Base-by-base conservation (phyloP, 768 basidiomycete species). In the Tulasnella calospora region DNA sequence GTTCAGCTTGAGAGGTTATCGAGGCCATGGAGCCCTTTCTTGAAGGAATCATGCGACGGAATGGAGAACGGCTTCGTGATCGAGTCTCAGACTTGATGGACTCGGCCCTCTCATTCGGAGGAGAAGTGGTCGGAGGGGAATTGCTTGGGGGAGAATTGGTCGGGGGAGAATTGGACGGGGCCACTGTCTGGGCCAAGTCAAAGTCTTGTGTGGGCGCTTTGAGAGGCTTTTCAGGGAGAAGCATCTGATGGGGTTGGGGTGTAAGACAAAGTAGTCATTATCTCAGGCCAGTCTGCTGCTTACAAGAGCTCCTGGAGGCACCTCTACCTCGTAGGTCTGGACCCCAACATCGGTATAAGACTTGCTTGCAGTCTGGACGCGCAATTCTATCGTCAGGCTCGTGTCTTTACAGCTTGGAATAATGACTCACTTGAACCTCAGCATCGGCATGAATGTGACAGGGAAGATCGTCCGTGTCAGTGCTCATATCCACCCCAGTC, bases 381-480 rank as follows among this genome's bases (percentile, higher is more conserved):
- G n/a, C 23, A 12, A 12, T 71, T 4, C 9, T n/a, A 30, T 36
- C 23, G 67, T 71, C 71, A 71, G 71, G 30, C 27, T 15, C 41
- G 12, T 30, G 71, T 44, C 71, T 23, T 17, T 5, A 8, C 27
- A 36, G 17, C 33, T 36, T 33, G 10, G 30, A 33, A 12, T 17
- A 5, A 23, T 35, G 71, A 38, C 73, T 46, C 47, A 74, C 73
- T 44, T 74, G 73, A 13, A 51, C 51, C 35, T 36, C 35, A 35
- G 51, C 51, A 15, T 74, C 41, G 19, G 73, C 51, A 21, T 74
- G 73, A 17, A 46, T 47, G 19, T 74, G 41, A 30, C 17, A 40
- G 19, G 44, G 35, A 19, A 74, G 73, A 27, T 74, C 73, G n/a
- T 36, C 51, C 13, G 73, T 74, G 30, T 74, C 73, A 21, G 51